Base-by-base conservation (phyloP, 352 stramenopile species). In the Paralagenidium karlingii region DNA sequence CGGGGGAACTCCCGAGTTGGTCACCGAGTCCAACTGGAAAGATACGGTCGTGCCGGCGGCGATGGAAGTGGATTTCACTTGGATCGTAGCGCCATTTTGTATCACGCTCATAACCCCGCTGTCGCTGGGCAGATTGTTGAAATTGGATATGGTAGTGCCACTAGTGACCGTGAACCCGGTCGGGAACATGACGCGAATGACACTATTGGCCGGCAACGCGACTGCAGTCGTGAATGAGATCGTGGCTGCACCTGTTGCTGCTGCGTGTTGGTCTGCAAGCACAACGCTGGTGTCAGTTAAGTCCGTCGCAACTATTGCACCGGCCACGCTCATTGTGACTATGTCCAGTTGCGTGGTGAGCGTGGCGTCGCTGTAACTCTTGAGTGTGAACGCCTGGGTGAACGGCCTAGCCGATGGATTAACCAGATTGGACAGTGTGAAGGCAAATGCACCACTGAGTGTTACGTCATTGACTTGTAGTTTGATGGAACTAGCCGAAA, bases 11-110 rank as follows among this genome's bases (percentile, higher is more conserved):
- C 65, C 68, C 41, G 62, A 58, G 43, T 82, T 82, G 45, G 58
- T 74, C 16, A 79, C 47, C 10, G 52, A 57, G 24, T 66, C 32
- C 44, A 82, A 29, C 30, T 55, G 49, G 47, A 81, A 71, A 24
- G 61, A 63, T 16, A 78, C 51, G 1, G 24, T 42, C 8, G 47
- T 8, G 0, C 59, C 51, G 8, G 47, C 41, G 2, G 30, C 11
- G 25, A 76, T 53, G 0, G 36, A 44, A 16, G 26, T 71, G 15
- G 32, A 46, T 0, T 18, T 40, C 16, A 79, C 24, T 21, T 40
- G 54, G 20, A 79, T 43, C 5, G 24, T 43, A n/a, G n/a, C n/a
- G n/a, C n/a, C n/a, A n/a, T n/a, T n/a, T n/a, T n/a, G n/a, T n/a
- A n/a, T n/a, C 21, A 70, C 63, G 9, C 44, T 51, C 13, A 26